phyloP scores from a whole-genome alignment of 176 grass and related monocot genomes.

The Pharus latifolius region DNA sequence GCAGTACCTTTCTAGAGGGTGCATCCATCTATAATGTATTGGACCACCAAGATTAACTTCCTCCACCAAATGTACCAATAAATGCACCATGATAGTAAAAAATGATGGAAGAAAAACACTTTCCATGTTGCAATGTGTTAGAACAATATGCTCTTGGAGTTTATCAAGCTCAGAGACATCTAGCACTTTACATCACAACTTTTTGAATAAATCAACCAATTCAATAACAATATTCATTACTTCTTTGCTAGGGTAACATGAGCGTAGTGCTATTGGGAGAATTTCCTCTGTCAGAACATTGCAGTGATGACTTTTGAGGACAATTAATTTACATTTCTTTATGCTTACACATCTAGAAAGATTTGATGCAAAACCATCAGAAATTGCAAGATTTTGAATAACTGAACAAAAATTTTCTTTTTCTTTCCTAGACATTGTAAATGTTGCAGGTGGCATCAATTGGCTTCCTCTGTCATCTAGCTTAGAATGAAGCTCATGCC shows the following conservation, averaged over 20 bases:
- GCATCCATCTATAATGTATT: conserved; percentile 15
- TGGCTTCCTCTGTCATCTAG: too few relatives aligned
- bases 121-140: conserved; percentile 2
- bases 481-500: too few relatives aligned
- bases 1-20: conserved; percentile 12
- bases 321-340: background rate
- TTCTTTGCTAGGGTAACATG: background rate
- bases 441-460: too few relatives aligned
- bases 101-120: background rate
- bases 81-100: conserved; percentile 13
- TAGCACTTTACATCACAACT: background rate
- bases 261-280: background rate
- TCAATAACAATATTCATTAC: background rate
- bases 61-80: background rate
- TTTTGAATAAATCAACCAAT: background rate
- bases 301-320: conserved; percentile 7
- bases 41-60: conserved; percentile 1
- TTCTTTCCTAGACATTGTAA: too few relatives aligned
- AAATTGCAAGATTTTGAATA: too few relatives aligned
- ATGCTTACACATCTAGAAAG: background rate
- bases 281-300: conserved; percentile 5
- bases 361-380: too few relatives aligned
- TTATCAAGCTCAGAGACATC: too few relatives aligned
- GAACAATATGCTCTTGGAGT: background rate
- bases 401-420: too few relatives aligned